Evolutionary conservation across 129 eudicot genomes (phyloP).

Genomic region (Sambucus nigra): DNA sequence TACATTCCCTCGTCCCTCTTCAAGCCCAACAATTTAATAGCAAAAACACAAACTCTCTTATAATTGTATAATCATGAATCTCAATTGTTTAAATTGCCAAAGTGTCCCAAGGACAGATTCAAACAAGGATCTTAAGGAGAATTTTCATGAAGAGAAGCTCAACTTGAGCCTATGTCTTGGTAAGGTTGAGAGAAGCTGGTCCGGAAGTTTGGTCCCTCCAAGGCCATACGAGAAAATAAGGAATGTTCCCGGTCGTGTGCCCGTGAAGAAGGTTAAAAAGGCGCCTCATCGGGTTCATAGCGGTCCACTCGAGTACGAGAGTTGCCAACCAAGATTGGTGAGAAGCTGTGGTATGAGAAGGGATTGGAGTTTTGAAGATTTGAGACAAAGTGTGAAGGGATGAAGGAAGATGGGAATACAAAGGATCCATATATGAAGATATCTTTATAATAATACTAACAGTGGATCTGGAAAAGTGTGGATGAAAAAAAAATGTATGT

Average conservation of each 20-base stretch:
- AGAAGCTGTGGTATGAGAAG: conserved; percentile 35
- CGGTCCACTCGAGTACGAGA: not conserved
- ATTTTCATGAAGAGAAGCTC: not conserved
- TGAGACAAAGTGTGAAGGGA: not conserved
- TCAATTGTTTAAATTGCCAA: conserved; percentile 9
- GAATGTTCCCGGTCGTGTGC: not conserved
- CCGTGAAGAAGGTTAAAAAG: not conserved
- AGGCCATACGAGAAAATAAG: not conserved
- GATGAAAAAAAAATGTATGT: no score
- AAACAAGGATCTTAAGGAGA: conserved; percentile 3
- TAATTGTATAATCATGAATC: conserved; percentile 8
- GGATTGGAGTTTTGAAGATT: conserved; percentile 35
- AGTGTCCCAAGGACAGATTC: conserved; percentile 4
- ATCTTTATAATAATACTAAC: no score
- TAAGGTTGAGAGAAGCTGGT: conserved; percentile 18
- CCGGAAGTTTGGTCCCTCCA: conserved; percentile 9
- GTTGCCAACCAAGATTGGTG: conserved; percentile 16
- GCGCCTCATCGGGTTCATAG: not conserved
- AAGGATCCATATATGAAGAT: no score
- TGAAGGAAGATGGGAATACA: no score
- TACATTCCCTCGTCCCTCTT: not conserved
- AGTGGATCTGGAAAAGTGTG: no score
- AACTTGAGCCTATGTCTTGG: not conserved
- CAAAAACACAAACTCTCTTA: not conserved
- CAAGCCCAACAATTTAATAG: not conserved